Conservation (phyloP, 2,329 filamentous ascomycete genomes). For the Beauveria bassiana region DNA sequence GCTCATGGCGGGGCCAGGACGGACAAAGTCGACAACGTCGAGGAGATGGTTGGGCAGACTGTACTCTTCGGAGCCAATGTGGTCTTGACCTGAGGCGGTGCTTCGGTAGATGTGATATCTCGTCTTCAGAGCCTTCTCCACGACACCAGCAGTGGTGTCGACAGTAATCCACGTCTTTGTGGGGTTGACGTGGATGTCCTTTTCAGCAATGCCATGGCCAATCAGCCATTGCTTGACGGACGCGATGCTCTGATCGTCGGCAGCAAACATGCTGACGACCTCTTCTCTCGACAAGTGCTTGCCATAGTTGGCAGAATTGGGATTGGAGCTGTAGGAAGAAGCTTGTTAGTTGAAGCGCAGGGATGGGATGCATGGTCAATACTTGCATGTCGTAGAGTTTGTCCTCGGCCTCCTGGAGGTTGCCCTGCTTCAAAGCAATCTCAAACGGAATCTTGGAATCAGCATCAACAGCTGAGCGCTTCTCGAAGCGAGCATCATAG, state of each 20-base stretch:
- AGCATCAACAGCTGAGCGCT: slow-evolving; percentile 15
- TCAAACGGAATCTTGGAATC: slow-evolving; percentile 26
- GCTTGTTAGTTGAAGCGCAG: not conserved
- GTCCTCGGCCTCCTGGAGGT: slow-evolving; percentile 37
- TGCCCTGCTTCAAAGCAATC: slow-evolving; percentile 38
- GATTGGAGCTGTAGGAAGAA: slow-evolving; percentile 25
- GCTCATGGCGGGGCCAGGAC: slow-evolving; percentile 32
- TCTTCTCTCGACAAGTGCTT: slow-evolving; percentile 38
- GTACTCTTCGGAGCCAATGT: slow-evolving; percentile 35
- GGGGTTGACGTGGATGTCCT: slow-evolving; percentile 40
- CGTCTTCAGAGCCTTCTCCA: slow-evolving; percentile 44
- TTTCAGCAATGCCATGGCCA: slow-evolving; percentile 39
- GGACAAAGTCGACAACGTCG: slow-evolving; percentile 33
- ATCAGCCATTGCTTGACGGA: slow-evolving; percentile 47
- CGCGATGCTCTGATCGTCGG: slow-evolving; percentile 35
- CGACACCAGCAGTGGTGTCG: slow-evolving; percentile 44
- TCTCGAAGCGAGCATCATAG: slow-evolving; percentile 18
- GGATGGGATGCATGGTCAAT: too few relatives aligned
- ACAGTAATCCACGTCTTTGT: slow-evolving; percentile 48
- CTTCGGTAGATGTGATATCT: slow-evolving; percentile 45
- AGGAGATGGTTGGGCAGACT: slow-evolving; percentile 29
- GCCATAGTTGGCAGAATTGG: slow-evolving; percentile 36
- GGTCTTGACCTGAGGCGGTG: slow-evolving; percentile 20
- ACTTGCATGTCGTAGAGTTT: slow-evolving; percentile 32
- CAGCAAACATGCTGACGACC: slow-evolving; percentile 36